Evolutionary conservation across 1,284 basidiomycete species (phyloP), one percentile per base, ranked within the genome.

Genomic region (Sporisorium exsertum): DNA sequence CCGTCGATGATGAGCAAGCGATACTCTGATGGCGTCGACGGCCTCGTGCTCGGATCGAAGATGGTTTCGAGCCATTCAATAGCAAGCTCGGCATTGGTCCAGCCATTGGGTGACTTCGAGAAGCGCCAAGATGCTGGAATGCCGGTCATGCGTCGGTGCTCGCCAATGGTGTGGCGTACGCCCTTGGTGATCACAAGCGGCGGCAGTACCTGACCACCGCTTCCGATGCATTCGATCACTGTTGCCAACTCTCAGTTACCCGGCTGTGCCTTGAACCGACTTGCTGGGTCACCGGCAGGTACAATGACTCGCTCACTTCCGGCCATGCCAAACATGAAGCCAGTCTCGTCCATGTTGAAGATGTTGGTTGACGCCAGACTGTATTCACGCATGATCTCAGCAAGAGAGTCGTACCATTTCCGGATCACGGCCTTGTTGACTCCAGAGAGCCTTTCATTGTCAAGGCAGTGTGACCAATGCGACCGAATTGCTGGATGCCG

Each of bases 141-240:
- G 29, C 29, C 29, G 10, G 29, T 32, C 29, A 32, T 32, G 10
- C 29, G 29, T 5, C 29, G 29, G 10, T 32, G 29, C 29, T 32
- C 29, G 10, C 29, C 29, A 32, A 32, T 10, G 10, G 29, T 32
- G 29, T 32, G 29, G 29, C 29, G 29, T 32, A 32, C 29, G 29
- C 29, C 29, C 10, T 32, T 32, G 29, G 29, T 32, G 29, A 32
- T 32, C 29, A 32, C 29, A 32, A 32, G 29, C 5, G 29, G 29
- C 10, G 29, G 29, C 29, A 32, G 29, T 32, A 32, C 29, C 29
- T 32, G 29, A 32, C 62, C 62, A 5, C 49, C 53, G 26, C 49
- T 52, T 24, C 62, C 40, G 37, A 64, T 64, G 32, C 62, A 64
- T 22, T 64, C 50, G 18, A 58, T 53, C 24, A 57, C 62, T 9